Evolutionary conservation across 2,329 filamentous ascomycete species (phyloP), one percentile per base, ranked within the genome.

Genomic region (Hymenotorrendiella dingleyae): DNA sequence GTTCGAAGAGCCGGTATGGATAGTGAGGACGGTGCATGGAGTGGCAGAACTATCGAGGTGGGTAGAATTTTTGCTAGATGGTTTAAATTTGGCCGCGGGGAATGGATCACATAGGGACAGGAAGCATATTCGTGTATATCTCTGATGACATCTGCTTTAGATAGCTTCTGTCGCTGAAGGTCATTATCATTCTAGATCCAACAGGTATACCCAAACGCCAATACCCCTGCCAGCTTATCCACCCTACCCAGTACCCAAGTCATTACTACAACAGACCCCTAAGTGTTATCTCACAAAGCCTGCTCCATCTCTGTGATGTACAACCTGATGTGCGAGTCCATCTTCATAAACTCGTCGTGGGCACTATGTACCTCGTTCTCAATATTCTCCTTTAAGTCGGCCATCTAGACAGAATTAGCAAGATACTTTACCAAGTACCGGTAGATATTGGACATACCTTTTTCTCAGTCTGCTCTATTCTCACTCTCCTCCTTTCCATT

Each of bases 231-330:
- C n/a, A n/a, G n/a, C n/a, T n/a, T n/a, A 41, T 33, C 41, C 43
- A 36, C 43, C 30, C 38, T 30, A 40, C 30, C 28, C 34, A n/a
- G n/a, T n/a, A n/a, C n/a, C n/a, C n/a, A n/a, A n/a, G n/a, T n/a
- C n/a, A n/a, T n/a, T n/a, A n/a, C n/a, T n/a, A n/a, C n/a, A n/a
- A n/a, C n/a, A n/a, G n/a, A n/a, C n/a, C n/a, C n/a, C n/a, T n/a
- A n/a, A n/a, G n/a, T n/a, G n/a, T n/a, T n/a, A n/a, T n/a, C n/a
- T n/a, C n/a, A n/a, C n/a, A n/a, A n/a, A n/a, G n/a, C n/a, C 67
- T 96, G 90, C 67, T 97, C 93, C 90, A 98, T 96, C 73, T 98
- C 93, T 4, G 86, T 94, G 60, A 98, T 94, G 70, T 98, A 98
- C 49, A 97, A 73, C 67, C 90, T 91, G 64, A 98, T 94, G 62